These are phyloP conservation scores for Nitzschia sp. DNA, from an alignment of 108 stramenopile species.

Conservation along the genomic window DNA sequence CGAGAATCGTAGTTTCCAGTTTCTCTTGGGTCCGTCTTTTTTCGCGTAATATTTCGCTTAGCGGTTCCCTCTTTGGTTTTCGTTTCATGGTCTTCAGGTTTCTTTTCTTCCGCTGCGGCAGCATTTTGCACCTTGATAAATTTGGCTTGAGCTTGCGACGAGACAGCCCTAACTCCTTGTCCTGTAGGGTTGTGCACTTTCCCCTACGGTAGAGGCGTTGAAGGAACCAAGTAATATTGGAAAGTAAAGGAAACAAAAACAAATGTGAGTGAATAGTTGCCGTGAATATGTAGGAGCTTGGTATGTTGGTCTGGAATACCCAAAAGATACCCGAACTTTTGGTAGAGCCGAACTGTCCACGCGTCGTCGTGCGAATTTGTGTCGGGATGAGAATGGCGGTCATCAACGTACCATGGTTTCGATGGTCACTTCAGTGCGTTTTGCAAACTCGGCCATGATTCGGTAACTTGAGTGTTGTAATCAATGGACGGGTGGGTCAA, in stretches of 20 bases:
- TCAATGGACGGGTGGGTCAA: not conserved
- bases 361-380: not conserved
- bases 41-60: conserved; percentile 79
- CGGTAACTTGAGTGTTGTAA: not conserved
- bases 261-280: not conserved
- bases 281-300: too few relatives aligned
- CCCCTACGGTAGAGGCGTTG: conserved; percentile 50
- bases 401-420: conserved; percentile 74
- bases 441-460: conserved; percentile 78
- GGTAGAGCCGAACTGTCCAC: not conserved
- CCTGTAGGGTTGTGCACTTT: conserved; percentile 84
- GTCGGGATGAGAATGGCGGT: not conserved
- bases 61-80: conserved; percentile 66
- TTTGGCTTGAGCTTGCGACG: conserved; percentile 61
- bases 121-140: conserved; percentile 30
- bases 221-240: too few relatives aligned
- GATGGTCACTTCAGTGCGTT: conserved; percentile 73
- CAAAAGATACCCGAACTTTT: not conserved
- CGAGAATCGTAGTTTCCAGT: conserved; percentile 65
- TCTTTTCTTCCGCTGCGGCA: not conserved
- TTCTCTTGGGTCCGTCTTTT: conserved; percentile 63
- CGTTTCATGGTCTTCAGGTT: conserved; percentile 53
- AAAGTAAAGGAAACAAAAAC: too few relatives aligned
- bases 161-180: conserved; percentile 66
- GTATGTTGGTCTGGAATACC: not conserved